Evolutionary conservation across 192 early-diverging fungal genomes (phyloP), one percentile per base, ranked within the genome.

Genomic region (Linnemannia zychae): DNA sequence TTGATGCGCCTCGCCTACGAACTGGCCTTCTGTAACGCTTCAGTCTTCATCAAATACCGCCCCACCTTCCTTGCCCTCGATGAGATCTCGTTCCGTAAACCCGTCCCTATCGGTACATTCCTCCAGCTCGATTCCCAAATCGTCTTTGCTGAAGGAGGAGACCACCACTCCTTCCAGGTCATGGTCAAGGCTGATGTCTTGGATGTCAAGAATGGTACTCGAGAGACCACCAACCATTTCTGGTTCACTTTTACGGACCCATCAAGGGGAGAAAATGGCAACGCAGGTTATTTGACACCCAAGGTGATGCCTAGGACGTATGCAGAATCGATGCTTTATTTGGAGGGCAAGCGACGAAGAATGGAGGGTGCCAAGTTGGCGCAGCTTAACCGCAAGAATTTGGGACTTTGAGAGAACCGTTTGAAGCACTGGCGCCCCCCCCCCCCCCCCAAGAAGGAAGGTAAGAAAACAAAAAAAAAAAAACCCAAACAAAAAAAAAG

Each of bases 1-100:
- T 87, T 97, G 66, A 96, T 98, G 95, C 92, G 94, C 67, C 87
- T 94, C 6, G 97, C 97, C 0, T 95, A 91, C 67, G 97, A 98
- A 87, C 90, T 98, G 0, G 94, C 96, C 9, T 95, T 93, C 84
- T 90, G 94, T 47, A 95, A 94, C 53, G 96, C 93, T 4, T 89
- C 92, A 0, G 81, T 96, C 15, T 96, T 95, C 67, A 88, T 93
- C 44, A 90, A 90, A 31, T 81, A 88, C 47, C 84, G 92, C 36
- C 91, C 93, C 2, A 87, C 78, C 6, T 88, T 95, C 44, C 77
- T 93, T 12, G 93, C 96, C 13, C 88, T 95, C 34, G 94, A 96
- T 75, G 93, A 94, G 65, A 93, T 94, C 80, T 89, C 92, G 28
- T 98, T 98, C 79, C 86, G 90, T n/a, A 94, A 94, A 83, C 96